Evolutionary conservation across 257 asterid species (phyloP), one percentile per base, ranked within the genome.

Genomic region (Thymus mandschuricus): DNA sequence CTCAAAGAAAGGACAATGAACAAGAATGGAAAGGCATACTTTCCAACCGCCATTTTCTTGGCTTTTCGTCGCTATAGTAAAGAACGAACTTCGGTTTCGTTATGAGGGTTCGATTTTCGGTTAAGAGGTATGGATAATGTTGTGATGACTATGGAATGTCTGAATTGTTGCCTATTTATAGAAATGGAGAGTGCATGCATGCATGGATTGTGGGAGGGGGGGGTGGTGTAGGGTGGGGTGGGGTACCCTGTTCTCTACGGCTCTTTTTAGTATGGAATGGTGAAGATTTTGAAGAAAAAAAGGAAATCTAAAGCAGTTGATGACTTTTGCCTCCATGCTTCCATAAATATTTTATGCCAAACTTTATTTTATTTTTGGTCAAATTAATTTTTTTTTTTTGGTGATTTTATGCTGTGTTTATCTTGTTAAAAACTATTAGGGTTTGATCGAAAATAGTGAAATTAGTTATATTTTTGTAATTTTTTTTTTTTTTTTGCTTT

Each of bases 291-390:
- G 76, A 83, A 77, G 83, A 66, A 80, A 75, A 21, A 48, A 6
- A 38, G 50, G 58, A 61, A 49, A 34, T 43, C 40, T 33, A 64
- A 73, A 44, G 51, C 8, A 29, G 76, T 70, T 75, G 57, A 68
- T 75, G 80, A 80, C 81, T 83, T 80, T 75, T 79, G 85, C 83
- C 83, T 69, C 83, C 84, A 80, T 83, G 75, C 81, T 48, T 80
- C 69, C 74, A 74, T 49, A 44, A 41, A 73, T 30, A 28, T 21
- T 21, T 21, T 45, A 34, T 75, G 48, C 50, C 78, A 52, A 62
- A 72, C 71, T 57, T 48, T n/a, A 13, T 54, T 44, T 35, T 31
- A 3, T 33, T 6, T 40, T 75, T 44, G 6, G 7, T 21, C 10
- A 21, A 35, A 0, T 35, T 1, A 5, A 68, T 62, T 38, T 21